These are phyloP conservation scores for Mortierella sp. DNA, from an alignment of 371 early-diverging fungal genomes.

Conservation along the genomic window DNA sequence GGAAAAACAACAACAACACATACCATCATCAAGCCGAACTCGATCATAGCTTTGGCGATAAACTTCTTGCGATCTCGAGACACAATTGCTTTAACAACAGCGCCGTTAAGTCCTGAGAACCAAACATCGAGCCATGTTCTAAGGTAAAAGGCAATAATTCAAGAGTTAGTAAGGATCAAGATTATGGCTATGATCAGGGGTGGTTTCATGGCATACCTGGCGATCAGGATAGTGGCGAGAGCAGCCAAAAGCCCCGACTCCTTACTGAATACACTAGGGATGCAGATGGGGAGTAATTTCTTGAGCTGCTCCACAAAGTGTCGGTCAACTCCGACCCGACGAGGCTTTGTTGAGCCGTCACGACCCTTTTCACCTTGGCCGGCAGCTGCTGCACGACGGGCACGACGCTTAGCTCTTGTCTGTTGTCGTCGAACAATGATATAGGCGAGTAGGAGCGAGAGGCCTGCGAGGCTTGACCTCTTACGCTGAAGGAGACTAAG, in stretches of 20 bases:
- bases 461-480: slow-evolving; percentile 28
- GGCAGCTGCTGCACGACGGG: slow-evolving; percentile 29
- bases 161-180: not conserved
- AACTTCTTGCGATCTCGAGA: slow-evolving; percentile 75
- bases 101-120: slow-evolving; percentile 81
- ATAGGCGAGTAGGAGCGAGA: slow-evolving; percentile 42
- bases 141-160: not conserved
- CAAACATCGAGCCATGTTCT: slow-evolving; percentile 83
- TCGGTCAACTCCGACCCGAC: slow-evolving; percentile 73
- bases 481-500: slow-evolving; percentile 35
- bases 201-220: slow-evolving; percentile 35
- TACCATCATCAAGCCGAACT: slow-evolving; percentile 85
- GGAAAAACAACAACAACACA: not conserved
- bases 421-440: slow-evolving; percentile 40
- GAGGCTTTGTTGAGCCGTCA: slow-evolving; percentile 29
- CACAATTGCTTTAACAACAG: slow-evolving; percentile 81
- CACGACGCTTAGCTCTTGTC: slow-evolving; percentile 35
- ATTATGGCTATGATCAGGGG: not conserved
- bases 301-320: slow-evolving; percentile 85
- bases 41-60: slow-evolving; percentile 72
- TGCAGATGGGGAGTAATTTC: slow-evolving; percentile 77
- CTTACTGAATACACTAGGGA: slow-evolving; percentile 75
- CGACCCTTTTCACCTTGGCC: slow-evolving; percentile 15
- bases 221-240: slow-evolving; percentile 75
- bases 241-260: slow-evolving; percentile 75